These are phyloP conservation scores for Macrolepiota dolichaula DNA, from an alignment of 768 basidiomycete species.

Conservation along the genomic window DNA sequence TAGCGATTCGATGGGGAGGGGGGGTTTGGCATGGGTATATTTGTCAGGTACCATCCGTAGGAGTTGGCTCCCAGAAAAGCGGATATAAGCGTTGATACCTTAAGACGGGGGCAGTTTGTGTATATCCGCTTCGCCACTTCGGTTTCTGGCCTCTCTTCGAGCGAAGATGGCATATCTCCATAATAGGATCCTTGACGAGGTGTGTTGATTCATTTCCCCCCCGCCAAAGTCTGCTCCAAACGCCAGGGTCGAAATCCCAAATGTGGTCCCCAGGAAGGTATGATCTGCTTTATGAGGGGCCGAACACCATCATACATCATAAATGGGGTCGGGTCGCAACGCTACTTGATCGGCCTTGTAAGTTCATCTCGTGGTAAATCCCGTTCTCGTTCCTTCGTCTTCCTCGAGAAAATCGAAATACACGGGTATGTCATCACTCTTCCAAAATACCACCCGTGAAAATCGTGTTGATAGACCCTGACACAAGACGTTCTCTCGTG, in stretches of 20 bases:
- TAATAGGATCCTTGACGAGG: not conserved
- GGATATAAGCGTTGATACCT: not conserved
- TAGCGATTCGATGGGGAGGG: too few species aligned
- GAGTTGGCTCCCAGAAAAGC: not conserved
- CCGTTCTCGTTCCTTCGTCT: not conserved
- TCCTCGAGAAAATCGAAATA: not conserved
- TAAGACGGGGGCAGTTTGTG: not conserved
- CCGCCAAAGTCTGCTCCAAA: not conserved
- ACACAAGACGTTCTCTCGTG: not conserved
- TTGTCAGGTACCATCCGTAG: not conserved
- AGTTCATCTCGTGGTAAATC: not conserved
- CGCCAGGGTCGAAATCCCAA: not conserved
- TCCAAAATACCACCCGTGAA: not conserved
- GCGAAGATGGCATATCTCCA: not conserved
- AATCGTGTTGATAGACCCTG: not conserved
- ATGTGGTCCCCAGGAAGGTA: too few species aligned
- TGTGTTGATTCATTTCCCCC: not conserved
- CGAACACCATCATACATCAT: too few species aligned
- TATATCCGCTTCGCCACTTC: not conserved
- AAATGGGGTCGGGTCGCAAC: too few species aligned
- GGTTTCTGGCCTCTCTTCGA: not conserved
- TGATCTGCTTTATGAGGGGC: too few species aligned
- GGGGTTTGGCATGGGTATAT: too few species aligned
- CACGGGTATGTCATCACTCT: not conserved
- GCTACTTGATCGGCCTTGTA: not conserved